Conservation (phyloP, 805 yeast genomes). For the Clavispora asparagi region DNA sequence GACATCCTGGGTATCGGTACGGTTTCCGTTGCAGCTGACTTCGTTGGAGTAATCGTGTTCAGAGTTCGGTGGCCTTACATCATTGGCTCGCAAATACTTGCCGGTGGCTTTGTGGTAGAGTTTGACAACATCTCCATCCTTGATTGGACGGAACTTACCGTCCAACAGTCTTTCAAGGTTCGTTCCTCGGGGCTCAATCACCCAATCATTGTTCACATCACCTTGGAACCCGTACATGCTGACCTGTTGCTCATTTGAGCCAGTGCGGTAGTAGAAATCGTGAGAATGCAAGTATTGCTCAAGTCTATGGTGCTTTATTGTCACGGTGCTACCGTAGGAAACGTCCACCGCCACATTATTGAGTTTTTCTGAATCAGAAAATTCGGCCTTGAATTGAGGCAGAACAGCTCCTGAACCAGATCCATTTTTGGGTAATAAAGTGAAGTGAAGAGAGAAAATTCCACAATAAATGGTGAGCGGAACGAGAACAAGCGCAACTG, state of each 20-base stretch:
- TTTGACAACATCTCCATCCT: slow-evolving; percentile 54
- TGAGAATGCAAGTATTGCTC: slow-evolving; percentile 86
- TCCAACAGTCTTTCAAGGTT: slow-evolving; percentile 37
- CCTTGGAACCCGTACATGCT: slow-evolving; percentile 59
- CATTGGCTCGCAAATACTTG: slow-evolving; percentile 63
- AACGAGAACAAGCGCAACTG: slow-evolving; percentile 40
- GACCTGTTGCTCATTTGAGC: slow-evolving; percentile 74
- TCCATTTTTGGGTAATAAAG: slow-evolving; percentile 42
- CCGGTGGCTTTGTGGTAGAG: slow-evolving; percentile 69
- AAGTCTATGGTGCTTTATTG: slow-evolving; percentile 61
- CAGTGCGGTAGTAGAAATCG: slow-evolving; percentile 53
- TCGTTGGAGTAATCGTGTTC: slow-evolving; percentile 89
- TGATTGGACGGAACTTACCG: slow-evolving; percentile 28
- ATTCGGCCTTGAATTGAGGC: slow-evolving; percentile 60
- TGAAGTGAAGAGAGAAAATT: slow-evolving; percentile 55
- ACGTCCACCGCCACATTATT: slow-evolving; percentile 55
- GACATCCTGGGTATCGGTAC: slow-evolving; percentile 52
- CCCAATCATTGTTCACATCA: slow-evolving; percentile 69
- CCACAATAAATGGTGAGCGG: slow-evolving; percentile 58
- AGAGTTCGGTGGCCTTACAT: slow-evolving; percentile 78
- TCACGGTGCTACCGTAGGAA: slow-evolving; percentile 64
- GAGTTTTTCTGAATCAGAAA: slow-evolving; percentile 37
- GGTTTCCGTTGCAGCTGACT: slow-evolving; percentile 67
- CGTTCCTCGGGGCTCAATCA: slow-evolving; percentile 44
- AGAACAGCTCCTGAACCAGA: slow-evolving; percentile 60